Conservation (phyloP, 345 rosid genomes). For the Corchorus capsularis region DNA sequence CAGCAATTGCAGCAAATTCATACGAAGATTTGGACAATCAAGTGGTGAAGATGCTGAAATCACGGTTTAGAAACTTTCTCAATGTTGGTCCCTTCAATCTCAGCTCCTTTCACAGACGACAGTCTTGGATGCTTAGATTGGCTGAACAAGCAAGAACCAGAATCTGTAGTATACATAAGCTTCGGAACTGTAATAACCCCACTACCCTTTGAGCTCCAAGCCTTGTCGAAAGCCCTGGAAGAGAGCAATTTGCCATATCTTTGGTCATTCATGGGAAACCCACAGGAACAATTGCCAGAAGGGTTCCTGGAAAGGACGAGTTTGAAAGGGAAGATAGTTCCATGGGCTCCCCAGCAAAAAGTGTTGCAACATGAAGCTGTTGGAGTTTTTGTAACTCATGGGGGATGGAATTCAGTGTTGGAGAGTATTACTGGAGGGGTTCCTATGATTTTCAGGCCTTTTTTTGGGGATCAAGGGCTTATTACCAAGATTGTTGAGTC, state of each 20-base stretch:
- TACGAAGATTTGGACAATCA: constrained; percentile 43
- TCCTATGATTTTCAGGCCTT: constrained; percentile 54
- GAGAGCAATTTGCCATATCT: constrained; percentile 42
- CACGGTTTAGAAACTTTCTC: constrained; percentile 39
- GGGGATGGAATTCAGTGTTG: constrained; percentile 61
- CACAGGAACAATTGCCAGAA: constrained; percentile 26
- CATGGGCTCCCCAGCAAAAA: constrained; percentile 63
- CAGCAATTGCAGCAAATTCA: constrained; percentile 40
- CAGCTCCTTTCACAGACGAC: constrained; percentile 24
- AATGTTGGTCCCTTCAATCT: too few species aligned
- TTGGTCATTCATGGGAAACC: constrained; percentile 59
- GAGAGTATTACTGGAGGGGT: constrained; percentile 53
- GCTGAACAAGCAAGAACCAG: constrained; percentile 41
- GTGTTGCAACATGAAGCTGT: constrained; percentile 46
- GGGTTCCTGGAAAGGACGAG: constrained; percentile 42
- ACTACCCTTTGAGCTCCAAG: constrained; percentile 51
- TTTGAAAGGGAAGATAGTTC: constrained; percentile 42
- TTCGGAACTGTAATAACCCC: constrained; percentile 53
- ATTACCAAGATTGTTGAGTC: constrained; percentile 41
- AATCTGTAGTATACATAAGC: constrained; percentile 60
- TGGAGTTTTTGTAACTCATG: constrained; percentile 61
- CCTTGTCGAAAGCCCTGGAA: constrained; percentile 51
- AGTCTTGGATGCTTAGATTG: constrained; percentile 52
- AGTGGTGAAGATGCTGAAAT: constrained; percentile 27
- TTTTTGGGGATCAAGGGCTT: constrained; percentile 52